Percentiles rank a stretch among this genome's conserved stretches.
These are phyloP conservation scores for Alternaria incomplexa DNA, from an alignment of 2,329 filamentous ascomycete species.

Conservation along the genomic window DNA sequence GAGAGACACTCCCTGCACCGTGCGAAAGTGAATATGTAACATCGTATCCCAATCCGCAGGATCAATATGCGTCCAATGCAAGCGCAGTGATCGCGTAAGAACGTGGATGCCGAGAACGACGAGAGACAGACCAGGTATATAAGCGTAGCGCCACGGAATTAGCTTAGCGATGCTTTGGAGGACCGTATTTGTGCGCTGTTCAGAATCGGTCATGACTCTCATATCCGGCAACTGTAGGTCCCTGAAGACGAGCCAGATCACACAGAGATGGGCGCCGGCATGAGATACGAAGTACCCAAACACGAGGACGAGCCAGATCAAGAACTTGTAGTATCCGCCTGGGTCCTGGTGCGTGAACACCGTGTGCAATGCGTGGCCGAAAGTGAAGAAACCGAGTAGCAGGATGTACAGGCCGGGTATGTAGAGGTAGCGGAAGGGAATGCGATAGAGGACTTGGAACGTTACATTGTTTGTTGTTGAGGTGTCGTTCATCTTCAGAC, in stretches of 20 bases:
- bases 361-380: background rate
- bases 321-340: background rate
- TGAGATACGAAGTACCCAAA: background rate
- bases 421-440: background rate
- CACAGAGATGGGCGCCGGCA: background rate
- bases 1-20: background rate
- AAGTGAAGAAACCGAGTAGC: background rate
- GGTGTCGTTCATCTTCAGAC: background rate
- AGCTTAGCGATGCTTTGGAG: background rate
- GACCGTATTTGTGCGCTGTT: background rate
- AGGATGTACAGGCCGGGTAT: background rate
- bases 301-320: background rate
- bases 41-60: background rate
- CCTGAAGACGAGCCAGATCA: background rate
- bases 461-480: background rate
- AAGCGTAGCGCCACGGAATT: background rate
- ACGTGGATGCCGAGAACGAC: background rate
- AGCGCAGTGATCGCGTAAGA: background rate
- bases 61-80: background rate
- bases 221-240: background rate
- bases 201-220: background rate
- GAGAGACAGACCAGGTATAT: background rate
- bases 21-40: background rate
- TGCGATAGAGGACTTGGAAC: background rate
- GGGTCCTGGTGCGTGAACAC: background rate